These are phyloP conservation scores for Stygiomarasmius scandens DNA, from an alignment of 1,284 basidiomycete genomes.

Conservation along the genomic window DNA sequence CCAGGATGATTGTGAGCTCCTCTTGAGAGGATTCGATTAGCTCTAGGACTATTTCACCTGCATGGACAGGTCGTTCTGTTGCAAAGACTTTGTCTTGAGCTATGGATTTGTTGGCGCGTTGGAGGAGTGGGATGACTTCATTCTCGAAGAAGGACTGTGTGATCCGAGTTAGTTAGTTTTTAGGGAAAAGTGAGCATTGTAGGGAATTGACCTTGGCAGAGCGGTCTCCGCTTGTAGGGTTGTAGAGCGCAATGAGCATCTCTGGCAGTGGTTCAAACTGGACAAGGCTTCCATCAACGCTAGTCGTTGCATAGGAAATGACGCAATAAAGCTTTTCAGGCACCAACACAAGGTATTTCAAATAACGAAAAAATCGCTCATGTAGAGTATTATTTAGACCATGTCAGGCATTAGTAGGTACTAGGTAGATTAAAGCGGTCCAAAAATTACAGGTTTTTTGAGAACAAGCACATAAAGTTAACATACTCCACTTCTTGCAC, in stretches of 20 bases:
- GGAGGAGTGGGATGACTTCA: constrained; percentile 69
- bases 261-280: background rate
- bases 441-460: too few species aligned
- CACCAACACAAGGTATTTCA: too few species aligned
- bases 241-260: constrained; percentile 47
- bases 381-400: too few species aligned
- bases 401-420: too few species aligned
- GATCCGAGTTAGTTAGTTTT: background rate
- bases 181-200: background rate
- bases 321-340: too few species aligned
- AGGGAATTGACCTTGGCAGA: constrained; percentile 20
- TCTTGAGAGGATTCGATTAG: constrained; percentile 36
- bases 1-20: constrained; percentile 57
- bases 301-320: too few species aligned
- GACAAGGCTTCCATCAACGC: background rate
- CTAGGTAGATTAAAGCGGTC: too few species aligned
- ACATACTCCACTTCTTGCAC: too few species aligned
- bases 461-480: too few species aligned
- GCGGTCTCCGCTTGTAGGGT: constrained; percentile 42
- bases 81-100: constrained; percentile 46
- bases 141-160: constrained; percentile 51
- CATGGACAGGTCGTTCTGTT: constrained; percentile 61
- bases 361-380: too few species aligned
- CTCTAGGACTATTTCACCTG: constrained; percentile 53
- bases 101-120: constrained; percentile 36